A percentile compares a stretch with the other conserved stretches of the same genome.
These are phyloP conservation scores for Aspergillus sp. DNA, from an alignment of 2,329 filamentous ascomycete genomes.

Conservation along the genomic window DNA sequence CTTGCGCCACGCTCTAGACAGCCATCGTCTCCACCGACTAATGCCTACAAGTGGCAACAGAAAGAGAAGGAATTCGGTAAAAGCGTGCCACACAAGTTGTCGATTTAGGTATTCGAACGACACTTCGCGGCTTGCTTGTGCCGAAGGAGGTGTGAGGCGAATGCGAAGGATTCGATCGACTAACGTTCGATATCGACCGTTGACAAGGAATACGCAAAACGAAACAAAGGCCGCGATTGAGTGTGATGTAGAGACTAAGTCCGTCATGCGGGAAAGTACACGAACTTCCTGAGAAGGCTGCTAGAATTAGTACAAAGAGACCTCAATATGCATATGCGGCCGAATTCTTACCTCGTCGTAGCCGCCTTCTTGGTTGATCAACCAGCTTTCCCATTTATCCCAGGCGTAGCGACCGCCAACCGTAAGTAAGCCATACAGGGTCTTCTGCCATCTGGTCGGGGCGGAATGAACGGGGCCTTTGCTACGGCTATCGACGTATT, in stretches of 20 bases:
- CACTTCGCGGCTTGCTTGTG: constrained; percentile 83
- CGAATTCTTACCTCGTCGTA: constrained; percentile 56
- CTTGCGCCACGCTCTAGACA: constrained; percentile 82
- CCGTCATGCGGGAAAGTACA: constrained; percentile 67
- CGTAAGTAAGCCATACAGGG: constrained; percentile 77
- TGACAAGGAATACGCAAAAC: constrained; percentile 86
- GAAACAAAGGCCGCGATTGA: constrained; percentile 79
- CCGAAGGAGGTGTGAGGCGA: constrained; percentile 79
- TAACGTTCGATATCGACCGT: constrained; percentile 86
- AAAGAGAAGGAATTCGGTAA: constrained; percentile 97
- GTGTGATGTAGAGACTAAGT: constrained; percentile 68
- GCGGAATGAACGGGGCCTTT: constrained; percentile 61
- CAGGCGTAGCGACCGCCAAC: constrained; percentile 87
- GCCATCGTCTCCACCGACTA: constrained; percentile 85
- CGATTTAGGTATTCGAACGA: constrained; percentile 97
- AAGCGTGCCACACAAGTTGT: constrained; percentile 98
- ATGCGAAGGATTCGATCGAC: constrained; percentile 82
- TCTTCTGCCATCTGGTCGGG: constrained; percentile 81
- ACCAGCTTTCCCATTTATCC: constrained; percentile 87
- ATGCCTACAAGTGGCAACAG: constrained; percentile 96
- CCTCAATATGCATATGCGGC: background rate
- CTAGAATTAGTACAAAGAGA: constrained; percentile 14
- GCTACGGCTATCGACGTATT: constrained; percentile 79
- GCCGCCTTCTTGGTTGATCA: constrained; percentile 73
- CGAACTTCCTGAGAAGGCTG: constrained; percentile 52